A percentile compares a stretch with the other conserved stretches of the same genome.
Evolutionary conservation across 2,329 filamentous ascomycete species (phyloP).

Genomic region (Clonostachys byssicola): DNA sequence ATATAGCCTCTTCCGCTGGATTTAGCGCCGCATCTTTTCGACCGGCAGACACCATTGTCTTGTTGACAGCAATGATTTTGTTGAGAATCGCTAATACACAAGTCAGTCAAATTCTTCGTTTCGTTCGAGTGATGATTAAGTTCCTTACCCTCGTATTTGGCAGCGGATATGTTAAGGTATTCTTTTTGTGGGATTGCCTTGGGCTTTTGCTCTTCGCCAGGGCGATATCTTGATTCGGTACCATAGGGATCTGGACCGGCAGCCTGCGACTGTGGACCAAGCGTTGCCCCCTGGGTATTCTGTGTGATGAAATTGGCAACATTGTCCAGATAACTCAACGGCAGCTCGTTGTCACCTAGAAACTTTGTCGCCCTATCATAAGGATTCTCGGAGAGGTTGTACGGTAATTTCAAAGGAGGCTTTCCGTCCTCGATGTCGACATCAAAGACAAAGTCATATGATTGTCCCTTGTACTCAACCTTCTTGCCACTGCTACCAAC

Average conservation of each 20-base stretch:
- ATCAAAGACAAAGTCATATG: conserved; percentile 96
- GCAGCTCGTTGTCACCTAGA: conserved; percentile 82
- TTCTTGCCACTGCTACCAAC: conserved; percentile 79
- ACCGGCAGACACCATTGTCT: conserved; percentile 64
- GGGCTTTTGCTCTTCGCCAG: conserved; percentile 45
- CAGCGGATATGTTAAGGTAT: conserved; percentile 73
- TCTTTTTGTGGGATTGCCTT: conserved; percentile 73
- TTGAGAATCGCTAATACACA: conserved; percentile 59
- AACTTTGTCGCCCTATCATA: conserved; percentile 92
- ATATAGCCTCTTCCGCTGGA: conserved; percentile 60
- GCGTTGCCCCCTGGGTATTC: conserved; percentile 81
- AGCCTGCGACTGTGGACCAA: conserved; percentile 58
- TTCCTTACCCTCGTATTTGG: conserved; percentile 56
- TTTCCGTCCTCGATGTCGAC: conserved; percentile 95
- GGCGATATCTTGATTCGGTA: conserved; percentile 73
- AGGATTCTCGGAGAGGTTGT: conserved; percentile 86
- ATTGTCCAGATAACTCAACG: conserved; percentile 82
- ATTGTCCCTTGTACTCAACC: conserved; percentile 73
- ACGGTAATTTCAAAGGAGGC: conserved; percentile 88
- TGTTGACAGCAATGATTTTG: conserved; percentile 73
- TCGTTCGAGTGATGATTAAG: not conserved
- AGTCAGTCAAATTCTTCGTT: too few relatives aligned
- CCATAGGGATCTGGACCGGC: conserved; percentile 69
- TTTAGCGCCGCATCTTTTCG: conserved; percentile 73
- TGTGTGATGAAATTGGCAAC: conserved; percentile 89